Evolutionary conservation across 2,329 filamentous ascomycete genomes (phyloP).

Genomic region (Penicillium decumbens): DNA sequence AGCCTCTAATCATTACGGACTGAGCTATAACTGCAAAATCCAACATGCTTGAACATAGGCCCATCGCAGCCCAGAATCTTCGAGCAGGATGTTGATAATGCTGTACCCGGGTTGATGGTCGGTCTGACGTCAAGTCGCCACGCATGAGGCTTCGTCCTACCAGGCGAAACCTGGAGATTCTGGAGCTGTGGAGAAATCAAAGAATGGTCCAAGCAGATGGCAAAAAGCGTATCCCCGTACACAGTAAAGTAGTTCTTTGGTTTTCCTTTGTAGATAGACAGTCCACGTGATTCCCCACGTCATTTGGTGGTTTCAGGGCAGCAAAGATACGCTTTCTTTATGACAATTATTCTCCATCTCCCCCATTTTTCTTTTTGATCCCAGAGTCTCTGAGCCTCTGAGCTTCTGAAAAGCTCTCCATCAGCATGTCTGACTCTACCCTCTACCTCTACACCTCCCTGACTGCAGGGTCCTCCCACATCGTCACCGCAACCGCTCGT

Average conservation of each 20-base stretch:
- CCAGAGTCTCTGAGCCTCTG: neutral
- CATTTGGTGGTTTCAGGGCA: neutral
- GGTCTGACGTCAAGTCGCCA: slow-evolving; percentile 26
- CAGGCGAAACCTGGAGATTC: neutral
- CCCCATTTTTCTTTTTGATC: neutral
- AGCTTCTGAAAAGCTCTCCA: neutral
- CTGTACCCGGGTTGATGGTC: slow-evolving; percentile 1
- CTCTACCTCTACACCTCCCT: slow-evolving; percentile 96
- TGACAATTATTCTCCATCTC: neutral
- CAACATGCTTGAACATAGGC: neutral
- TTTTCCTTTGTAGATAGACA: neutral
- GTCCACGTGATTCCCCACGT: neutral
- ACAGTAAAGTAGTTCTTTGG: neutral
- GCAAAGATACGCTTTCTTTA: neutral
- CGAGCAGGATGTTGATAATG: neutral
- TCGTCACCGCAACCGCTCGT: slow-evolving; percentile 90
- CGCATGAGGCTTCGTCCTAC: slow-evolving; percentile 2
- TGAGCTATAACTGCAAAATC: neutral
- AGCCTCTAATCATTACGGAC: neutral
- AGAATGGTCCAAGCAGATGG: neutral
- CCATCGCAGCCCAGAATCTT: neutral
- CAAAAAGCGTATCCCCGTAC: neutral
- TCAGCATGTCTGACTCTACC: slow-evolving; percentile 49
- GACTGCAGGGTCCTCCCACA: slow-evolving; percentile 90
- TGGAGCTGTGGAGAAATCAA: slow-evolving; percentile 10